These are phyloP conservation scores for Tillandsia leiboldiana DNA, from an alignment of 176 grass and related monocot species.

Conservation along the genomic window DNA sequence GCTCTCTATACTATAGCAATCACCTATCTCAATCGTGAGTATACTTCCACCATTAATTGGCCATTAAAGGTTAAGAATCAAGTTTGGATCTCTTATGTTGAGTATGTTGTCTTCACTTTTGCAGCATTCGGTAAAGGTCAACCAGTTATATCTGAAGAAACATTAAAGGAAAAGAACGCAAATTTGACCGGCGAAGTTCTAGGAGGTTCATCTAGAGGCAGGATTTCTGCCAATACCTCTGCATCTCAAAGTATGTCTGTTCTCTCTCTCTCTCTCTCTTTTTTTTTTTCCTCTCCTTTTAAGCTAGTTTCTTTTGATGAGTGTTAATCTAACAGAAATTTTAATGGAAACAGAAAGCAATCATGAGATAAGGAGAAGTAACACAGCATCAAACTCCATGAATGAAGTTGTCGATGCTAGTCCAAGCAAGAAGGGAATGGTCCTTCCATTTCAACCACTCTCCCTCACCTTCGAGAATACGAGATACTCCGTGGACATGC, in stretches of 20 bases:
- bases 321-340: not conserved
- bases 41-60: not conserved
- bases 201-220: slow-evolving; percentile 29
- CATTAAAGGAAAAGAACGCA: slow-evolving; percentile 56
- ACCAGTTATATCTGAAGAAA: slow-evolving; percentile 59
- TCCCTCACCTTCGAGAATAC: slow-evolving; percentile 70
- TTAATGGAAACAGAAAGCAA: not conserved
- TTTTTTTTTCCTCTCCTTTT: not conserved
- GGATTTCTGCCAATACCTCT: slow-evolving; percentile 2
- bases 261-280: not conserved
- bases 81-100: not conserved
- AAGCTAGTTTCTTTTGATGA: not conserved
- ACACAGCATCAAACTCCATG: slow-evolving; percentile 3
- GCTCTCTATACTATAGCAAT: slow-evolving; percentile 60
- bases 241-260: not conserved
- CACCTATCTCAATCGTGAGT: slow-evolving; percentile 49
- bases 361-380: slow-evolving; percentile 6
- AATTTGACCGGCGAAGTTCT: slow-evolving; percentile 44
- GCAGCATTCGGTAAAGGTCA: slow-evolving; percentile 73
- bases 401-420: slow-evolving; percentile 5
- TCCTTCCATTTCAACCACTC: slow-evolving; percentile 79
- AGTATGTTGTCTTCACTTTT: not conserved
- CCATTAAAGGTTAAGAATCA: not conserved
- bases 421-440: slow-evolving; percentile 54
- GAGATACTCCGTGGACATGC: slow-evolving; percentile 94